Evolutionary conservation across 768 basidiomycete genomes (phyloP).

Genomic region (Filobasidium floriforme): DNA sequence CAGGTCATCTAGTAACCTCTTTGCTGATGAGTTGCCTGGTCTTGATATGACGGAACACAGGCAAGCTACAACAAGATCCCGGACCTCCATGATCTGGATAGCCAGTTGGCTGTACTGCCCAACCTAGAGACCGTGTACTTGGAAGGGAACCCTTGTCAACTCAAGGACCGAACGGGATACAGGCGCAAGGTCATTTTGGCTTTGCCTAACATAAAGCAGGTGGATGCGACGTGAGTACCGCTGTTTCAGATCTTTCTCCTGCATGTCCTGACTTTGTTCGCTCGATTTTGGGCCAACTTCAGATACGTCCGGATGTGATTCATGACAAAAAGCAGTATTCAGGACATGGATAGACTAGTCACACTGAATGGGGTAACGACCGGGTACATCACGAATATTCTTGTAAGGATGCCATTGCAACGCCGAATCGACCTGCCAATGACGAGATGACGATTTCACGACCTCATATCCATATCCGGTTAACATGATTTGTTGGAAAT

Average conservation of each 20-base stretch:
- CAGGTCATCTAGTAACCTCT: no score
- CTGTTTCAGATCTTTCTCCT: neutral
- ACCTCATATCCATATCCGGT: no score
- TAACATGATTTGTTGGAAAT: no score
- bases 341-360: no score
- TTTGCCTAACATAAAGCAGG: conserved; percentile 80
- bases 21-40: neutral
- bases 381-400: no score
- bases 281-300: neutral
- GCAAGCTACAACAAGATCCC: conserved; percentile 80
- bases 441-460: no score
- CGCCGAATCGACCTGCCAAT: no score
- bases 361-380: no score
- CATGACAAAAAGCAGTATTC: neutral
- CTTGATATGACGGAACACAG: conserved; percentile 48
- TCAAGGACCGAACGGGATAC: conserved; percentile 65
- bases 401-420: no score
- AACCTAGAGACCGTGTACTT: conserved; percentile 83
- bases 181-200: conserved; percentile 81
- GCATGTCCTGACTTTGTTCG: neutral
- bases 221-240: conserved; percentile 82
- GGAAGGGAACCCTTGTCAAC: conserved; percentile 89
- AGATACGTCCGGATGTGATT: neutral
- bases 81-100: conserved; percentile 60
- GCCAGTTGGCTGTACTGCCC: conserved; percentile 56